A percentile compares a stretch with the other conserved stretches of the same genome.
These are phyloP conservation scores for Rhinocladiella similis DNA, from an alignment of 2,329 filamentous ascomycete species.

Conservation along the genomic window DNA sequence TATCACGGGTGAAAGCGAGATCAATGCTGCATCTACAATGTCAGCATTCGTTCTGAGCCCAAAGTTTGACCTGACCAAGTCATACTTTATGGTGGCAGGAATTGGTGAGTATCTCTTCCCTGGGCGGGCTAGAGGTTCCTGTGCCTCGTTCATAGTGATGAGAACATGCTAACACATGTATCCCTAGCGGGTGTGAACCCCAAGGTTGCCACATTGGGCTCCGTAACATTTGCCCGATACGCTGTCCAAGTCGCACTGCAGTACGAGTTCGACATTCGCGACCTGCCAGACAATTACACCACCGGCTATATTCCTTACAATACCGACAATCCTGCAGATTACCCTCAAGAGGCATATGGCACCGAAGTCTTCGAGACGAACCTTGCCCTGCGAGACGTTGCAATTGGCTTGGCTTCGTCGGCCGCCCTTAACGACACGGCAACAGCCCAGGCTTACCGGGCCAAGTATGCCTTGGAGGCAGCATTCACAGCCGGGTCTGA, in stretches of 20 bases:
- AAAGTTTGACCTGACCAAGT: conserved; percentile 63
- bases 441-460: conserved; percentile 55
- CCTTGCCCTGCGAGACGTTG: conserved; percentile 56
- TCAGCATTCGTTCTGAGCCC: conserved; percentile 62
- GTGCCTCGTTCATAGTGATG: too few species aligned
- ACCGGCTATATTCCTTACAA: conserved; percentile 71
- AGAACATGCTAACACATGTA: too few species aligned
- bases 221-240: conserved; percentile 68
- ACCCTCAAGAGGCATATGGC: conserved; percentile 60
- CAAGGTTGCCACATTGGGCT: conserved; percentile 63
- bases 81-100: conserved; percentile 71
- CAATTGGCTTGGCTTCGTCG: conserved; percentile 51
- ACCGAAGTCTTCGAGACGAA: conserved; percentile 71
- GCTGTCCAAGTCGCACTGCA: conserved; percentile 73
- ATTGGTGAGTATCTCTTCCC: conserved; percentile 51
- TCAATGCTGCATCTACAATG: conserved; percentile 71
- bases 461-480: conserved; percentile 46
- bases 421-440: conserved; percentile 56
- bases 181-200: conserved; percentile 62
- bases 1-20: conserved; percentile 57
- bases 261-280: conserved; percentile 71
- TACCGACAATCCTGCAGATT: conserved; percentile 53
- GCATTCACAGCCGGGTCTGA: conserved; percentile 45
- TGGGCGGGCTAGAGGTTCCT: too few species aligned
- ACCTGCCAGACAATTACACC: conserved; percentile 64